A percentile compares a stretch with the other conserved stretches of the same genome.
These are phyloP conservation scores for Apiospora aurea DNA, from an alignment of 2,329 filamentous ascomycete genomes.

Conservation along the genomic window DNA sequence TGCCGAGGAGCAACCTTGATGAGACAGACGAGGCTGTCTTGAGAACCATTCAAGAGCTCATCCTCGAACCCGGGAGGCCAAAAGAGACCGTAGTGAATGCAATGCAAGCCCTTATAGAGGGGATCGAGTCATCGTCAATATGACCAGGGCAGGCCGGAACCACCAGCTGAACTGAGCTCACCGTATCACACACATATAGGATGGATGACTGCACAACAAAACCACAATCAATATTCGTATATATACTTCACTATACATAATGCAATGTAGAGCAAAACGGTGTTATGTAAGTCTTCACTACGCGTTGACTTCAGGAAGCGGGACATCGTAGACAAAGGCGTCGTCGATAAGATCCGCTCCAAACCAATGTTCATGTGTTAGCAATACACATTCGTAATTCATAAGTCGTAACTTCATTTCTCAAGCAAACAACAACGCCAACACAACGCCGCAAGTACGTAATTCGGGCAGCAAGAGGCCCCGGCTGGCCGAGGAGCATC, in stretches of 20 bases:
- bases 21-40: constrained; percentile 12
- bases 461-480: background rate
- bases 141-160: background rate
- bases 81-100: background rate
- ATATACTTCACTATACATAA: background rate
- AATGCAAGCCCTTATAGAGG: background rate
- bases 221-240: background rate
- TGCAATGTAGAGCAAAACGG: background rate
- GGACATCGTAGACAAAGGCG: background rate
- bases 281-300: background rate
- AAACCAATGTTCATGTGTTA: background rate
- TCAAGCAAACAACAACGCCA: background rate
- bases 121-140: background rate
- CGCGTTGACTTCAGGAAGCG: background rate
- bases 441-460: background rate
- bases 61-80: background rate
- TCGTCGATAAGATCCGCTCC: background rate
- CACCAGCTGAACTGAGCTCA: background rate
- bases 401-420: constrained; percentile 5
- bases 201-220: background rate
- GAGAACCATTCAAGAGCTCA: background rate
- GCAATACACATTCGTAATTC: constrained; percentile 8
- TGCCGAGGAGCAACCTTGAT: background rate
- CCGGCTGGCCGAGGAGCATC: background rate
- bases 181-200: background rate